phyloP scores from a whole-genome alignment of 2,329 filamentous ascomycete species.

The Talaromyces amestolkiae region DNA sequence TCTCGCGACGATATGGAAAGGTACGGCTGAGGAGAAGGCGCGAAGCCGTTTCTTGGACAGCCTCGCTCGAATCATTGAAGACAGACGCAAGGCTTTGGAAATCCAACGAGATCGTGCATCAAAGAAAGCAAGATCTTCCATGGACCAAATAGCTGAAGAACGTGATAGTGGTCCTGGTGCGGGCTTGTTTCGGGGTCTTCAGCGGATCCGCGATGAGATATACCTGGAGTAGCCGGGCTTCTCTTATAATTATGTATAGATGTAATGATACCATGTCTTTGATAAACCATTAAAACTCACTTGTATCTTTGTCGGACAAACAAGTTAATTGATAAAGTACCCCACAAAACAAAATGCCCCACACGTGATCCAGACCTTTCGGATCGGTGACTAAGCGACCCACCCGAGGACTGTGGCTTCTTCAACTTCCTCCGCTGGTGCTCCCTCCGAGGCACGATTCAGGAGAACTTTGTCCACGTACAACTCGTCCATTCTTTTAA shows the following conservation, averaged over 20 bases:
- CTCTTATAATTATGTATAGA: constrained; percentile 14
- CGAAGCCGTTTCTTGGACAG: constrained; percentile 76
- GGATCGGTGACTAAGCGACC: constrained; percentile 5
- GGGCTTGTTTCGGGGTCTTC: constrained; percentile 53
- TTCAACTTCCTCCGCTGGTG: not conserved
- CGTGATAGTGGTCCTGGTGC: constrained; percentile 42
- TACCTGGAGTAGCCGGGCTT: constrained; percentile 45
- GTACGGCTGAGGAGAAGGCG: constrained; percentile 92
- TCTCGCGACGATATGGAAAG: constrained; percentile 81
- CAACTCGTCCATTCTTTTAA: not conserved
- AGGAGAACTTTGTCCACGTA: not conserved
- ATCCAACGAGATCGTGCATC: constrained; percentile 30
- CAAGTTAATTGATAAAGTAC: not conserved
- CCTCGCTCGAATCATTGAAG: constrained; percentile 78
- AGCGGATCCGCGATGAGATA: constrained; percentile 54
- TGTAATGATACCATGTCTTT: not conserved
- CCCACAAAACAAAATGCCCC: constrained; percentile 6
- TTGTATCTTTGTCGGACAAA: not conserved
- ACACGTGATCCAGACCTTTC: constrained; percentile 9
- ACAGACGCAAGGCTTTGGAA: constrained; percentile 54
- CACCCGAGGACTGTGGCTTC: constrained; percentile 5
- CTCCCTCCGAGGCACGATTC: not conserved
- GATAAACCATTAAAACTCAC: not conserved
- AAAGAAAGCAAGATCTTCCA: constrained; percentile 27
- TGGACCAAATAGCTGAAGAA: constrained; percentile 24